A percentile compares a stretch with the other conserved stretches of the same genome.
Conservation (phyloP, 2,329 filamentous ascomycete genomes). For the Plenodomus biglobosus region DNA sequence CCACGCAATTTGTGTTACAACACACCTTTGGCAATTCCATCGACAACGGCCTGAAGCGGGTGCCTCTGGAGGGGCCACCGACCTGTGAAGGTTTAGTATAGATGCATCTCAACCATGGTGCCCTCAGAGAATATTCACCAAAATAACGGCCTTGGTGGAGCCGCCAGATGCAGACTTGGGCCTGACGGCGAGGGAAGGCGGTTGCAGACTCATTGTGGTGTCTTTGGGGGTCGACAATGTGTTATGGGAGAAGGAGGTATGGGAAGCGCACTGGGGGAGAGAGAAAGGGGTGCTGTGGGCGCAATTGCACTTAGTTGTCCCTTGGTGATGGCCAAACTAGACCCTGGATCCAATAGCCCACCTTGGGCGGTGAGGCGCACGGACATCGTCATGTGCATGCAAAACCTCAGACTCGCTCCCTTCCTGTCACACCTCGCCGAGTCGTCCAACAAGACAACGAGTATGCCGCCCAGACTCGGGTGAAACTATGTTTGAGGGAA, state of each 20-base stretch:
- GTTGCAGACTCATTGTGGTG: conserved; percentile 41
- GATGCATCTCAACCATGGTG: conserved; percentile 3
- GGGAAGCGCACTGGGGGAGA: background rate
- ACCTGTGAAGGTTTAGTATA: conserved; percentile 62
- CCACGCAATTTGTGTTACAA: conserved; percentile 12
- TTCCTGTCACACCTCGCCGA: conserved; percentile 8
- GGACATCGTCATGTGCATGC: background rate
- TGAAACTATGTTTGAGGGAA: no score
- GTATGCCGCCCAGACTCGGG: no score
- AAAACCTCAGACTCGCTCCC: conserved; percentile 13
- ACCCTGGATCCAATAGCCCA: background rate
- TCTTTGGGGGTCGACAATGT: background rate
- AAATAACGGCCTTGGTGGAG: conserved; percentile 89
- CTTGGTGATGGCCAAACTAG: background rate
- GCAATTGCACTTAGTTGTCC: background rate
- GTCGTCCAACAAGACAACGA: no score
- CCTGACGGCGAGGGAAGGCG: conserved; percentile 40
- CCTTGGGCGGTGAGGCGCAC: background rate
- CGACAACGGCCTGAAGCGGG: conserved; percentile 89
- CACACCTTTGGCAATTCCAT: conserved; percentile 91
- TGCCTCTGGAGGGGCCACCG: conserved; percentile 92
- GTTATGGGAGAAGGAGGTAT: background rate
- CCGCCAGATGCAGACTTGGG: conserved; percentile 38
- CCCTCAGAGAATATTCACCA: conserved; percentile 61
- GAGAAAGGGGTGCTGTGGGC: background rate